Base-by-base conservation (phyloP, 257 asterid genomes). In the Nicotiana knightiana region DNA sequence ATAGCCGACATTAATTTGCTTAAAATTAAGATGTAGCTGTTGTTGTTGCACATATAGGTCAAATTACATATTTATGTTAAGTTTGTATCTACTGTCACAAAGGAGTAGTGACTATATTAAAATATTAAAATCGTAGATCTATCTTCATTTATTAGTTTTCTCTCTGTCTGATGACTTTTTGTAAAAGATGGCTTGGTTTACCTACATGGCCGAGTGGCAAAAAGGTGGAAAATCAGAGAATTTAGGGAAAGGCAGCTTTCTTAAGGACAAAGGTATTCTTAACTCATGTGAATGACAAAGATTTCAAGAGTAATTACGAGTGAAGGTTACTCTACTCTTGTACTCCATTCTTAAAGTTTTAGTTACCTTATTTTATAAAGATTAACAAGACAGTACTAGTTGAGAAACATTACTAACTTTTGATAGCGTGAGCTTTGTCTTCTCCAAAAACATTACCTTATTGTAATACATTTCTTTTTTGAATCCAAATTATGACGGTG, bases 301-400 rank as follows among this genome's bases (percentile, higher is more conserved):
- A 89, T 90, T 90, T 87, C 89, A 84, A 83, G 89, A 85, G 81
- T 86, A 78, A 63, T 81, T 80, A 61, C 63, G 81, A 87, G 89
- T 88, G 62, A 84, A 82, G 85, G 11, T 80, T 59, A 83, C 87
- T 88, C 79, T 63, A 86, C 51, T 54, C 46, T 53, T 53, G 57
- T 53, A 53, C 58, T 75, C 46, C 46, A 51, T 24, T 26, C 64
- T 51, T 16, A 51, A 15, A 26, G 43, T 75, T 26, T 73, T 8
- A 48, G 2, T 48, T 24, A 1, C 13, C 24, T 4, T 71, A 5
- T 24, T 71, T 26, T 48, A 13, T 71, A 13, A 48, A 71, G 35
- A 13, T 46, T 48, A 71, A n/a, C 35, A 21, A 71, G 0, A 24
- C 21, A 24, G 1, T 37, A 18, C 11, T 26, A 10, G 1, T 2